Conservation (phyloP, 371 early-diverging fungal species). For the Sporodiniella umbellata region DNA sequence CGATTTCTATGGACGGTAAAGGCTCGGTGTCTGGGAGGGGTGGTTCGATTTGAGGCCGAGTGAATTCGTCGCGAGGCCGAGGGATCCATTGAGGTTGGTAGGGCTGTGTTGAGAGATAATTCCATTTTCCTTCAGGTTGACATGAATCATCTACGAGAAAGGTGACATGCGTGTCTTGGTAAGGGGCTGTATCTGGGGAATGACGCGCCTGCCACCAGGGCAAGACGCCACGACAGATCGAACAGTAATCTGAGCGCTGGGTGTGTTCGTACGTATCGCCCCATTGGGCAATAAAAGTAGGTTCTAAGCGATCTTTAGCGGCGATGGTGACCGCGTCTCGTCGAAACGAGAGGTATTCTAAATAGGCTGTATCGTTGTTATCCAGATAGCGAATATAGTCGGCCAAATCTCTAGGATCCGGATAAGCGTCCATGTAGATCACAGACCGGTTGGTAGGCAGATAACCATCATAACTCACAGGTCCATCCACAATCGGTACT, state of each 20-base stretch:
- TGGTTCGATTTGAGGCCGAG: not conserved
- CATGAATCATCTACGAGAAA: slow-evolving; percentile 29
- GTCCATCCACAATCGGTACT: slow-evolving; percentile 34
- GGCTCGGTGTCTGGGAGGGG: not conserved
- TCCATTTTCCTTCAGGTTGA: slow-evolving; percentile 27
- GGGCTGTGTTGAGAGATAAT: slow-evolving; percentile 32
- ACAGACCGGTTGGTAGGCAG: slow-evolving; percentile 28
- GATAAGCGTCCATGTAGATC: slow-evolving; percentile 38
- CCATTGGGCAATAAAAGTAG: slow-evolving; percentile 30
- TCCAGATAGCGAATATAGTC: slow-evolving; percentile 33
- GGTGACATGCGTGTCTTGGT: slow-evolving; percentile 3
- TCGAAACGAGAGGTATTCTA: slow-evolving; percentile 30
- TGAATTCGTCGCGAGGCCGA: slow-evolving; percentile 14
- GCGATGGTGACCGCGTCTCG: slow-evolving; percentile 21
- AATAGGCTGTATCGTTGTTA: slow-evolving; percentile 32
- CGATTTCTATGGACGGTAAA: not conserved
- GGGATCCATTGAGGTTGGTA: slow-evolving; percentile 16
- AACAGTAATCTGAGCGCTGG: slow-evolving; percentile 30
- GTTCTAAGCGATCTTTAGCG: slow-evolving; percentile 23
- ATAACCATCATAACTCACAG: slow-evolving; percentile 29
- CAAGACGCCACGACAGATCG: slow-evolving; percentile 31
- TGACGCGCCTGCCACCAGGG: slow-evolving; percentile 29
- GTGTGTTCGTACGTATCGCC: slow-evolving; percentile 18
- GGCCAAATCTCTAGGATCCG: slow-evolving; percentile 39
- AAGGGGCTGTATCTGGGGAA: not conserved